Evolutionary conservation across 106 monocot species (phyloP).

Genomic region (Platanthera guangdongensis): DNA sequence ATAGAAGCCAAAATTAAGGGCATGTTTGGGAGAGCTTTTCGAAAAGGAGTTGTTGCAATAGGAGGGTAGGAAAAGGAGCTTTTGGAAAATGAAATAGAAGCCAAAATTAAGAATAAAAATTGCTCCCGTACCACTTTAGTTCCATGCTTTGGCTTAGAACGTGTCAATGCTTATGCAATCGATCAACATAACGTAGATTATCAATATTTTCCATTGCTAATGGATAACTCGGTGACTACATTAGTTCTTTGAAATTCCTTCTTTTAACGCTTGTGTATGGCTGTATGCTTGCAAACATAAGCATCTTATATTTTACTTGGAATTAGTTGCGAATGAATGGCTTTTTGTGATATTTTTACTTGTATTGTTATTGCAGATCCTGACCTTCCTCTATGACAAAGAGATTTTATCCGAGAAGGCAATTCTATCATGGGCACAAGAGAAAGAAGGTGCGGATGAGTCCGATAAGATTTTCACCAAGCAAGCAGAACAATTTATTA

Average conservation of each 20-base stretch:
- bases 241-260: not conserved
- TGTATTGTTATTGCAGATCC: conserved; percentile 22
- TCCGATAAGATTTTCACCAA: conserved; percentile 78
- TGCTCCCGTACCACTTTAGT: no score
- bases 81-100: no score
- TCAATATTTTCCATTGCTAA: not conserved
- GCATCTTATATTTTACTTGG: not conserved
- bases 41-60: no score
- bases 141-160: no score
- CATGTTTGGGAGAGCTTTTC: no score
- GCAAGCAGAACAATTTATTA: conserved; percentile 66
- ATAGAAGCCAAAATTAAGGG: no score
- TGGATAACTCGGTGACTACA: not conserved
- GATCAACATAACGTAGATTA: no score
- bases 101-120: no score
- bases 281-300: not conserved
- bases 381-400: conserved; percentile 57
- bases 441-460: conserved; percentile 86
- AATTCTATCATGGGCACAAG: conserved; percentile 75
- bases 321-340: not conserved
- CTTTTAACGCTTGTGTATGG: not conserved
- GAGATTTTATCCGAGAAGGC: conserved; percentile 75
- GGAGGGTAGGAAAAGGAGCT: no score
- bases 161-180: no score
- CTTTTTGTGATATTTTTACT: conserved; percentile 5